Conservation (phyloP, 495 filamentous ascomycete species). For the Lasiosphaeris hirsuta region DNA sequence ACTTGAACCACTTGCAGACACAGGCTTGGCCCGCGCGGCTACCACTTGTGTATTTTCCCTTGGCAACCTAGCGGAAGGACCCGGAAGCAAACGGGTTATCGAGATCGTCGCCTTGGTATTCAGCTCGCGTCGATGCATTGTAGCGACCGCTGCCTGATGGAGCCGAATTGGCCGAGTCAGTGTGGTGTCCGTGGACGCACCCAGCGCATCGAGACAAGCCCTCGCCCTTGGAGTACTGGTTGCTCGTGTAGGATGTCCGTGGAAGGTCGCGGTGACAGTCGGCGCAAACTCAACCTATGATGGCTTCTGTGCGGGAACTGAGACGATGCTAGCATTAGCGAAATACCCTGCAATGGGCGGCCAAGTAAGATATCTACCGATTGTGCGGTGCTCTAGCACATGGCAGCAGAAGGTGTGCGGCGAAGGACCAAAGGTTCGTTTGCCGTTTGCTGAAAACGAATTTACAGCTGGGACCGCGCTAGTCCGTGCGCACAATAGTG, state of each 20-base stretch:
- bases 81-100: conserved; percentile 28
- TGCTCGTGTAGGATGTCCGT: conserved; percentile 24
- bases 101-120: neutral
- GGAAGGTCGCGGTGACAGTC: conserved; percentile 21
- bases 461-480: no score
- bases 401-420: no score
- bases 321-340: no score
- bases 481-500: no score
- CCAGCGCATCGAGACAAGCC: conserved; percentile 26
- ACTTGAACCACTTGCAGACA: conserved; percentile 40
- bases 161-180: neutral
- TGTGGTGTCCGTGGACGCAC: conserved; percentile 27
- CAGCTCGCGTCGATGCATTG: conserved; percentile 16
- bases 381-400: no score
- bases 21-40: conserved; percentile 24
- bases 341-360: no score
- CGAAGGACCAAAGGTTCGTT: no score
- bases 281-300: conserved; percentile 19
- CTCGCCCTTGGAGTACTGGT: conserved; percentile 23
- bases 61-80: conserved; percentile 32
- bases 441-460: no score
- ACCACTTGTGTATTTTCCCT: conserved; percentile 28
- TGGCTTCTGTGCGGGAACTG: neutral
- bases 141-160: conserved; percentile 26
- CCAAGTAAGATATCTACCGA: no score